Base-by-base conservation (phyloP, 139 green algal species). In the Raphidocelis subcapitata region DNA sequence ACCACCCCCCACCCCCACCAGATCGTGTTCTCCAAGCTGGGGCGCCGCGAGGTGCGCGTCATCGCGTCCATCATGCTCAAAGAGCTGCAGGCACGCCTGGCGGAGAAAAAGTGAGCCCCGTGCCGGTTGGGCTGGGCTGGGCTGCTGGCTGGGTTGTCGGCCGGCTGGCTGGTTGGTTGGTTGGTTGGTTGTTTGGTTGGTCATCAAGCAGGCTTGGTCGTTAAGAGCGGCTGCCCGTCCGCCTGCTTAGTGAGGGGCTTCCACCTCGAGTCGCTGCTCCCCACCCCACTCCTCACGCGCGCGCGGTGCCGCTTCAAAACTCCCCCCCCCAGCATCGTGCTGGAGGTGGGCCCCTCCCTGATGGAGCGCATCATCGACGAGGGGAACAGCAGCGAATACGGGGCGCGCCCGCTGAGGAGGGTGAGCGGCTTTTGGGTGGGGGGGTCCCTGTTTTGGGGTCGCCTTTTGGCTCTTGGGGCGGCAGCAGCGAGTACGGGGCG, bases 21-120 rank as follows among this genome's bases (percentile, higher is more conserved):
- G 62, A 79, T 98, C 3, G 85, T 96, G 4, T 98, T 98, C 86
- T 69, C 84, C 24, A 86, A 76, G 65, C 84, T 98, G 57, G 61
- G 69, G 31, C 65, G 70, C 24, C n/a, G 66, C 0, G 61, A 93
- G 51, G 73, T 96, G 46, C 62, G 62, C 52, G 24, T n/a, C 33
- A 95, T 97, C 54, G 87, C 89, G 0, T 46, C 74, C 35, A 60
- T 96, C 52, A 75, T 93, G 76, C 75, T 96, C 55, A 69, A 69
- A 3, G 82, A 93, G 68, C 92, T 85, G 5, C 52, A 66, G 5
- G 35, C 5, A 2, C 86, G 84, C 21, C 66, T 90, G 46, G 67
- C 28, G 1, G 76, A 70, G 36, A 76, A 76, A 32, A 81, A 12
- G 41, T 49, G 41, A 49, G 41, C 41, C 41, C 8, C 80, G 56